Conservation (phyloP, 2,329 filamentous ascomycete species). For the Arthrobotrys iridis region DNA sequence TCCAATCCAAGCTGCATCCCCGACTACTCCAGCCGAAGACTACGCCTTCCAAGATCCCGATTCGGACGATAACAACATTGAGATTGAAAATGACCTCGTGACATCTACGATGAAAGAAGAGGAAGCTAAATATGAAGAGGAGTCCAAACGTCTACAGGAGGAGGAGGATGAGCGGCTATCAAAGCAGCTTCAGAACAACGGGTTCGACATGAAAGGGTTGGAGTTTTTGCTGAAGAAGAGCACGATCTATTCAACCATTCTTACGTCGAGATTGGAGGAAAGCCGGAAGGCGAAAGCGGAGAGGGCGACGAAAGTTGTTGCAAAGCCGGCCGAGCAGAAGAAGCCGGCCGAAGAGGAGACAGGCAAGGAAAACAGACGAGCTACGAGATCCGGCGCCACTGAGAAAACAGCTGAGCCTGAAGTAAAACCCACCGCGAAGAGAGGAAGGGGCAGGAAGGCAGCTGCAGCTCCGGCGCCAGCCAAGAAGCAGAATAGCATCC, state of each 20-base stretch:
- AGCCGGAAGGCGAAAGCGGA: constrained; percentile 52
- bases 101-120: constrained; percentile 52
- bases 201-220: constrained; percentile 54
- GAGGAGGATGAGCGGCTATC: constrained; percentile 47
- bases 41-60: constrained; percentile 35
- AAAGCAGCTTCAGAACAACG: constrained; percentile 35
- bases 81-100: constrained; percentile 45
- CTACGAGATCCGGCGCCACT: constrained; percentile 44
- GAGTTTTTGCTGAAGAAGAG: constrained; percentile 58
- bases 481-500: constrained; percentile 64
- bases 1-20: constrained; percentile 30
- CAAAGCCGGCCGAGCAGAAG: constrained; percentile 46
- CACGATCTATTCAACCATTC: constrained; percentile 57
- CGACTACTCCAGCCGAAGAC: constrained; percentile 39
- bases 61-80: constrained; percentile 27
- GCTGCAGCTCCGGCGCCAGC: constrained; percentile 22
- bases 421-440: constrained; percentile 28
- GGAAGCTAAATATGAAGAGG: constrained; percentile 45
- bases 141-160: constrained; percentile 40
- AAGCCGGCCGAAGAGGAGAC: constrained; percentile 25
- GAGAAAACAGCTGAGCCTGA: constrained; percentile 36
- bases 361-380: constrained; percentile 43
- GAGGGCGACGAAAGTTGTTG: constrained; percentile 36
- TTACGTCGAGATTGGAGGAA: constrained; percentile 59
- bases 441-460: constrained; percentile 59